These are phyloP conservation scores for Pseudoneurospora amorphoporcata DNA, from an alignment of 495 filamentous ascomycete species.

Conservation along the genomic window DNA sequence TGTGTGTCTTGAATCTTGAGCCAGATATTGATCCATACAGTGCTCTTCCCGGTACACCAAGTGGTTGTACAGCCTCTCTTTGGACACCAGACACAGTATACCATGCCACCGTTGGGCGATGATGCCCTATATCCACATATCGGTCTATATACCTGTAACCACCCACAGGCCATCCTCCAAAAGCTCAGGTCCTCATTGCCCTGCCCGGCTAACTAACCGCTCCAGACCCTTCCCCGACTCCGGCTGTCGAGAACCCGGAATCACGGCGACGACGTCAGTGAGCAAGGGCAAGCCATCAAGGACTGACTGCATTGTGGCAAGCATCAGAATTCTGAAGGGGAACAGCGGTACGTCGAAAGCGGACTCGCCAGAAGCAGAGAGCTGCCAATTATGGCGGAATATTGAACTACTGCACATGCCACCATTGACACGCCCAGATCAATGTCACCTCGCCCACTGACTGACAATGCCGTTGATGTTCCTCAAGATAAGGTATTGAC, in stretches of 20 bases:
- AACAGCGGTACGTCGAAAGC: slow-evolving; percentile 11
- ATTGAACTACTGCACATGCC: slow-evolving; percentile 17
- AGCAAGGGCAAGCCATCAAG: not conserved
- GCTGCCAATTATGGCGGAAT: slow-evolving; percentile 31
- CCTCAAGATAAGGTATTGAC: slow-evolving; percentile 8
- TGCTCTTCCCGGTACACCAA: not conserved
- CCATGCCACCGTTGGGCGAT: not conserved
- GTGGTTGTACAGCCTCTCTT: not conserved
- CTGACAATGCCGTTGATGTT: slow-evolving; percentile 10
- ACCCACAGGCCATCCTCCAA: not conserved
- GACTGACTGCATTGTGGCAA: not conserved
- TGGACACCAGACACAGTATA: not conserved
- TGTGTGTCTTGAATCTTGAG: not conserved
- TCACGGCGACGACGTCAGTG: not conserved
- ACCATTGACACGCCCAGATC: slow-evolving; percentile 18
- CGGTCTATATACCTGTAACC: not conserved
- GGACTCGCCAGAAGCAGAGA: slow-evolving; percentile 6
- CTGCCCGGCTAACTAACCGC: not conserved
- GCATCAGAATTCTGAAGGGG: not conserved
- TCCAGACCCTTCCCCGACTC: not conserved
- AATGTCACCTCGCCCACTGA: slow-evolving; percentile 9
- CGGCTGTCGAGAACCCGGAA: not conserved
- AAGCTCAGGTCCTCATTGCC: not conserved
- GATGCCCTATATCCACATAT: not conserved
- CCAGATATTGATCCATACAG: not conserved